Evolutionary conservation across 495 filamentous ascomycete genomes (phyloP).

Genomic region (Podospora fimiseda): DNA sequence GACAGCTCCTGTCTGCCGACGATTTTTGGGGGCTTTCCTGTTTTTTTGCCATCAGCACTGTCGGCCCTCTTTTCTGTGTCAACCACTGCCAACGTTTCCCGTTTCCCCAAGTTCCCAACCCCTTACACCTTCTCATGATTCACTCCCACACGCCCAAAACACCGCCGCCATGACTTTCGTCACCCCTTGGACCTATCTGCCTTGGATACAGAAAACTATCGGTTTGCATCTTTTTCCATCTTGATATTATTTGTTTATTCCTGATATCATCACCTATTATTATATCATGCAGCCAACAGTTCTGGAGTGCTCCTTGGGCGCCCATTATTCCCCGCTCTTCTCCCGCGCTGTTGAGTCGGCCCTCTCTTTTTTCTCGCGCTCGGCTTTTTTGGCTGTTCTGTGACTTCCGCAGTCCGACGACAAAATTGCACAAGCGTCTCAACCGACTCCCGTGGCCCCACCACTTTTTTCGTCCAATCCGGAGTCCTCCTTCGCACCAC

Average conservation of each 20-base stretch:
- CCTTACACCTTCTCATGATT: no score
- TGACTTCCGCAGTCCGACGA: not conserved
- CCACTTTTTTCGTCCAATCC: constrained; percentile 2
- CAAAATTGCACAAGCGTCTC: not conserved
- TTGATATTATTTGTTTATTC: no score
- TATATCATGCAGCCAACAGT: no score
- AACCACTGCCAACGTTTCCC: no score
- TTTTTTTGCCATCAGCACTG: not conserved
- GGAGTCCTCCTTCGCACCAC: not conserved
- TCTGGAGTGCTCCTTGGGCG: no score
- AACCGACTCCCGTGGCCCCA: not conserved
- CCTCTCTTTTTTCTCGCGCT: not conserved
- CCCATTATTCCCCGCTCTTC: not conserved
- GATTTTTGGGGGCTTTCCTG: not conserved
- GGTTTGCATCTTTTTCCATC: no score
- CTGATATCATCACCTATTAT: no score
- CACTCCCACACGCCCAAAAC: no score
- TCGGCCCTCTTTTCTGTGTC: not conserved
- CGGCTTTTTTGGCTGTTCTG: not conserved
- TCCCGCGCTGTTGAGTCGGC: not conserved
- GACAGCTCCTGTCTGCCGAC: not conserved
- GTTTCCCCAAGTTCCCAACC: no score
- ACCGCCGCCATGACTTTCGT: no score
- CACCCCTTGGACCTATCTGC: no score
- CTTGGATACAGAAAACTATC: no score